A percentile compares a stretch with the other conserved stretches of the same genome.
Evolutionary conservation across 768 basidiomycete species (phyloP).

Genomic region (Kwoniella europaea): DNA sequence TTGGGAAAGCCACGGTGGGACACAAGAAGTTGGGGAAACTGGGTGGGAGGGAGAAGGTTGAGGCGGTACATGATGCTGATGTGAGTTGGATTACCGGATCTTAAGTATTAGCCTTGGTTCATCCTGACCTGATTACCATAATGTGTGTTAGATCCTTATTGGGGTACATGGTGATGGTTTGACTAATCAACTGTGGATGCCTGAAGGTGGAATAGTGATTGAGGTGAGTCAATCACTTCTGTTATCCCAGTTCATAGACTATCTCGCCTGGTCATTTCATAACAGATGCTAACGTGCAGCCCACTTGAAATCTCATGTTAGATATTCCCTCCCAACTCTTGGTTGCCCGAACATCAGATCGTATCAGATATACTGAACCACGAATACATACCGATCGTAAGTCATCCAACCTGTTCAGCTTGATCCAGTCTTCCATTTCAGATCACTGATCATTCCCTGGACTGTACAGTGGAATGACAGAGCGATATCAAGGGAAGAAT

Average conservation of each 20-base stretch:
- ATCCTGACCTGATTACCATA: neutral
- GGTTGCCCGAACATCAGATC: slow-evolving; percentile 35
- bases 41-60: slow-evolving; percentile 35
- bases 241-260: too few relatives aligned
- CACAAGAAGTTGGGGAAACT: slow-evolving; percentile 37
- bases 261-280: neutral
- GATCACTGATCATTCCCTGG: neutral
- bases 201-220: slow-evolving; percentile 31
- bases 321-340: slow-evolving; percentile 17
- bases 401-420: slow-evolving; percentile 4
- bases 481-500: slow-evolving; percentile 29
- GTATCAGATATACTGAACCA: slow-evolving; percentile 35
- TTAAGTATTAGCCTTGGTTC: neutral
- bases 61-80: slow-evolving; percentile 35
- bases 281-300: too few relatives aligned
- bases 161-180: slow-evolving; percentile 46
- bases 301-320: neutral
- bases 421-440: neutral
- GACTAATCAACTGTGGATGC: slow-evolving; percentile 39
- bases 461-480: slow-evolving; percentile 38
- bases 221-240: slow-evolving; percentile 17
- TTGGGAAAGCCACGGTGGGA: slow-evolving; percentile 57
- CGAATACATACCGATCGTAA: slow-evolving; percentile 33
- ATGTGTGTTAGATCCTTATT: slow-evolving; percentile 29
- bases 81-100: slow-evolving; percentile 15